Base-by-base conservation (phyloP, 2,329 filamentous ascomycete species). In the Ascocoryne sarcoides region DNA sequence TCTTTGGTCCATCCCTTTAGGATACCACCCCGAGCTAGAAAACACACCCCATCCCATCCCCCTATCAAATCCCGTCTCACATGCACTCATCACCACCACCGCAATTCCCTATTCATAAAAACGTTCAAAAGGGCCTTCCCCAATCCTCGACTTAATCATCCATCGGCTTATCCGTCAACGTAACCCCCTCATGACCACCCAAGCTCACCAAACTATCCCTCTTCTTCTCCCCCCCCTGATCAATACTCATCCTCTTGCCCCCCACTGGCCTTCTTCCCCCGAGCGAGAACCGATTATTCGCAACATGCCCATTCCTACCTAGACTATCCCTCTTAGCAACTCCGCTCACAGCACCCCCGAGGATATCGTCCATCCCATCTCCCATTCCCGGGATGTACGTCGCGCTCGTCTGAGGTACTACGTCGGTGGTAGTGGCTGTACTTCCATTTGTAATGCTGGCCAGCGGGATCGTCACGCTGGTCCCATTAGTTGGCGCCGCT, bases 141-240 rank as follows among this genome's bases (percentile, higher is more conserved):
- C n/a, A n/a, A 8, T 26, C 16, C 16, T 21, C 26, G 17, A 31
- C 18, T 59, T 62, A 84, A 62, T 85, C 80, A 63, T 86, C 80
- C 79, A 87, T 85, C n/a, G 82, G 79, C 62, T 75, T 79, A 60
- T 88, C 83, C 55, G 77, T 76, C 55, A 88, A 66, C 50, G 78
- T 80, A 31, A 87, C 81, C 5, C 79, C 76, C 21, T 47, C 64
- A 61, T 44, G 60, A 30, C 61, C 61, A 21, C 45, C 51, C 14
- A 46, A 32, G 48, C 51, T 55, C 3, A 49, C 57, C 12, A 56
- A 48, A 37, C 54, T 60, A 44, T 56, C 54, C 37, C 53, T 45
- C 41, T 57, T 59, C 32, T 26, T 37, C n/a, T n/a, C n/a, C n/a
- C n/a, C n/a, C 19, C 37, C 33, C 18, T 49, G 47, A 32, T 56